phyloP scores from a whole-genome alignment of 495 filamentous ascomycete species.

The Penicillium cinerascens region DNA sequence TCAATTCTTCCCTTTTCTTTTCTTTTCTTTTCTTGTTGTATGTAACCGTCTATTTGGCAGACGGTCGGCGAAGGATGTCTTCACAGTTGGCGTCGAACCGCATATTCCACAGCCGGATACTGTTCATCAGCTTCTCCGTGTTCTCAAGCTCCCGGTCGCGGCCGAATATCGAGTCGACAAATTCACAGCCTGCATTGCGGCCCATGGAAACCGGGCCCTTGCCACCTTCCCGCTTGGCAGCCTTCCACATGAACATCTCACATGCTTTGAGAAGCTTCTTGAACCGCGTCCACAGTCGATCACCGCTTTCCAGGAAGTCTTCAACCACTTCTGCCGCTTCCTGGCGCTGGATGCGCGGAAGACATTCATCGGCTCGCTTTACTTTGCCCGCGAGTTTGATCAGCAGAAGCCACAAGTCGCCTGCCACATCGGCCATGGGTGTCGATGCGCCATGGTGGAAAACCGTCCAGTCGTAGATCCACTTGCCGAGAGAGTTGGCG shows the following conservation, averaged over 20 bases:
- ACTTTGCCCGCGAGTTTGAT: slow-evolving; percentile 96
- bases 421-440: slow-evolving; percentile 87
- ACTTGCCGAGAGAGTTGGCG: slow-evolving; percentile 94
- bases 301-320: slow-evolving; percentile 89
- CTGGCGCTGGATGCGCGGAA: slow-evolving; percentile 64
- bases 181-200: slow-evolving; percentile 90
- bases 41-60: slow-evolving; percentile 19
- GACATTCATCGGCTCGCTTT: slow-evolving; percentile 82
- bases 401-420: slow-evolving; percentile 90
- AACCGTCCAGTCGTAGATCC: slow-evolving; percentile 99
- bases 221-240: slow-evolving; percentile 61
- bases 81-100: slow-evolving; percentile 97
- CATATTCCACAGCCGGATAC: slow-evolving; percentile 88
- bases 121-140: slow-evolving; percentile 94
- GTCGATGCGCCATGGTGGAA: slow-evolving; percentile 82
- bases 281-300: slow-evolving; percentile 81
- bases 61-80: slow-evolving; percentile 64
- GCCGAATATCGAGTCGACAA: slow-evolving; percentile 95
- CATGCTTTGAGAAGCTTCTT: slow-evolving; percentile 84
- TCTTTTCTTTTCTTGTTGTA: slow-evolving; percentile 5
- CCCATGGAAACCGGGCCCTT: slow-evolving; percentile 71
- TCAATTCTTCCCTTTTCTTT: slow-evolving; percentile 5
- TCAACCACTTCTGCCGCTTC: slow-evolving; percentile 79
- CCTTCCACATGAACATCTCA: slow-evolving; percentile 89
- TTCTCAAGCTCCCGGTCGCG: slow-evolving; percentile 85